Evolutionary conservation across 2,329 filamentous ascomycete species (phyloP).

Genomic region (Aspergillus thermomutatus): DNA sequence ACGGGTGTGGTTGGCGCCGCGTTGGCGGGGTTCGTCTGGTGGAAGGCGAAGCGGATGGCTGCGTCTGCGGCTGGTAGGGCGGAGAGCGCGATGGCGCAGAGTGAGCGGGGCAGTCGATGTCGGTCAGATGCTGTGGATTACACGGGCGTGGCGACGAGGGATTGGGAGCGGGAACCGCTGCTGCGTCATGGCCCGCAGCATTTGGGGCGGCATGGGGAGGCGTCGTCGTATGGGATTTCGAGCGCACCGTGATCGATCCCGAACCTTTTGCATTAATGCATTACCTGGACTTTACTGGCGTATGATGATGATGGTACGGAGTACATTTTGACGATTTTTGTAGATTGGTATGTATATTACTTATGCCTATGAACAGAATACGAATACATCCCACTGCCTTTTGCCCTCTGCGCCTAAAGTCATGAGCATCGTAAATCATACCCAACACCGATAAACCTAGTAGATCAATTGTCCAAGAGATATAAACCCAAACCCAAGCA

Average conservation of each 20-base stretch:
- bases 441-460: not conserved
- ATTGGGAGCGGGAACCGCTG: slow-evolving; percentile 18
- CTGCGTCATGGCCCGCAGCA: slow-evolving; percentile 1
- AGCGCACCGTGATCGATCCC: not conserved
- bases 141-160: slow-evolving; percentile 8
- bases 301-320: not conserved
- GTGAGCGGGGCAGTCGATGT: no score
- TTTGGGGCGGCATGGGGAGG: not conserved
- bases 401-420: not conserved
- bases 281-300: no score
- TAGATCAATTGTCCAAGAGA: no score
- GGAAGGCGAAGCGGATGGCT: slow-evolving; percentile 40
- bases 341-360: not conserved
- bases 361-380: not conserved
- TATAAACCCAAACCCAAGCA: no score
- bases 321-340: not conserved
- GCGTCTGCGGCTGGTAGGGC: not conserved
- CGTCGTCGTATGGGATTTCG: not conserved
- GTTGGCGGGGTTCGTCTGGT: slow-evolving; percentile 65
- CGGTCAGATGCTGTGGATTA: not conserved
- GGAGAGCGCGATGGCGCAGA: not conserved
- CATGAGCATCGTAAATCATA: slow-evolving; percentile 8
- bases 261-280: no score
- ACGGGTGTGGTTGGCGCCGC: slow-evolving; percentile 62
- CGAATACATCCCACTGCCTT: not conserved